Evolutionary conservation across 768 basidiomycete species (phyloP), one percentile per base, ranked within the genome.

Genomic region (Boletus insuetus): DNA sequence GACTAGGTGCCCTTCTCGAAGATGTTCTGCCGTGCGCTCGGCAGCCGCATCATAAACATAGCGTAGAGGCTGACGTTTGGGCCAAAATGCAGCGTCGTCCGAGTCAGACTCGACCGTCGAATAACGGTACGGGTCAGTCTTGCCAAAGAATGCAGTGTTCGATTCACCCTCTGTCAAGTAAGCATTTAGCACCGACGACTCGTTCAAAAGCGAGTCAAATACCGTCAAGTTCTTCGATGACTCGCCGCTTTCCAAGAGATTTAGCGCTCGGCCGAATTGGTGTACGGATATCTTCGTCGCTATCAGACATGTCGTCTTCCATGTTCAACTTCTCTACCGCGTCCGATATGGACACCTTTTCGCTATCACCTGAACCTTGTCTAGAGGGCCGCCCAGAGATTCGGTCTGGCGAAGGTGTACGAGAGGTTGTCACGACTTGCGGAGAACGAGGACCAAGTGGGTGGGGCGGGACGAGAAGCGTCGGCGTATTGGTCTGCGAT

Each of bases 31-130:
- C 49, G 83, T 83, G 58, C 89, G 81, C 69, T 96, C 93, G 24
- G 91, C 91, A 6, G 87, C 91, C 0, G 94, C 94, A 67, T 97
- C 94, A 69, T 97, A 97, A n/a, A 89, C 91, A 71, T 87, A 94
- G 14, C 81, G 81, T 24, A 83, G 77, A 3, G 83, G 81, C 19
- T 72, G 78, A 46, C 79, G 80, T 58, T 63, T 64, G 29, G 68
- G 38, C 69, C 69, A 63, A 69, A 73, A 16, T 54, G 61, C 54
- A 38, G 46, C 43, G 17, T 81, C 80, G 22, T 83, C 83, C 11
- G 77, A 76, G 46, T 85, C 84, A 26, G 79, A 81, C 41, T 84
- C 80, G 13, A 68, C 51, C 6, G 54, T 49, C 60, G 69, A 49
- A 66, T 69, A 67, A 64, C 75, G 54, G 70, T 58, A 53, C 61